Base-by-base conservation (phyloP, 2,329 filamentous ascomycete genomes). In the Stachybotrys echinatus region DNA sequence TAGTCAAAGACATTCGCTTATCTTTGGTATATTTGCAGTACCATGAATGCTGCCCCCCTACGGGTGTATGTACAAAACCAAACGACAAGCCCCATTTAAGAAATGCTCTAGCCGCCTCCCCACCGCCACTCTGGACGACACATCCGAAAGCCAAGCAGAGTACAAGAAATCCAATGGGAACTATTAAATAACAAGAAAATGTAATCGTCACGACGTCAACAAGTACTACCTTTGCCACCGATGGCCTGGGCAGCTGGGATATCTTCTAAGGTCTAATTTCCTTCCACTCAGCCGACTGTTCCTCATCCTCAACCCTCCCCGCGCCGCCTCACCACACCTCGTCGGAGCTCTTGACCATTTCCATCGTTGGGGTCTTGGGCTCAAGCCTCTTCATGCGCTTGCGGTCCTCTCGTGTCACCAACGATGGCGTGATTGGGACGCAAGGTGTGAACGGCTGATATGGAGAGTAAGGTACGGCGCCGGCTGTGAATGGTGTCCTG, bases 381-480 rank as follows among this genome's bases (percentile, higher is more conserved):
- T 83, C 76, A 62, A 83, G 67, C 63, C 77, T 82, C 73, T 75
- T 81, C 75, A 83, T 84, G 63, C 79, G 74, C 76, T 85, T 89
- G 23, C 87, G 72, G 61, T 92, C 87, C 54, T 81, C 79, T 65
- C 77, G 82, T 21, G 83, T 89, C 17, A 89, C 83, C 44, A 92
- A 69, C 19, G 81, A 82, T n/a, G 88, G 87, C 23, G 88, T 91
- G 45, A 92, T 81, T 1, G 88, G 88, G 47, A 90, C 78, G 45
- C 88, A 74, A 1, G 88, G 87, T 6, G 85, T 87, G 63, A 85
- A 88, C 1, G 88, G 88, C 72, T 92, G 88, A 58, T 92, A 92
- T 0, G 88, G 87, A 49, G 81, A 83, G 66, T 92, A 92, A 2
- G 88, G 88, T 20, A 84, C 79, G 1, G 81, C 76, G 20, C 74